Conservation (phyloP, 73 alveolate species). For the Paramecium pentaurelia region DNA sequence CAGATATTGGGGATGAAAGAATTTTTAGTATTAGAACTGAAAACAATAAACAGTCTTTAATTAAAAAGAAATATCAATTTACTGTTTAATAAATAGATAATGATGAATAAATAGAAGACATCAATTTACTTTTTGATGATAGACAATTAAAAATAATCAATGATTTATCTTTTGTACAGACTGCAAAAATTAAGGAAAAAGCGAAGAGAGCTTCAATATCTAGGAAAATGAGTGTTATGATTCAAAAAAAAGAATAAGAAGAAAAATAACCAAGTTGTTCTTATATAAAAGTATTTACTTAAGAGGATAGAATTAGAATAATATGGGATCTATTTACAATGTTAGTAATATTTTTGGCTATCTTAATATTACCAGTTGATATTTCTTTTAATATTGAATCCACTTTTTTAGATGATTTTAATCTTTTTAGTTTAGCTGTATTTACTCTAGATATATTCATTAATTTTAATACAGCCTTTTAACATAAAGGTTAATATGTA, state of each 20-base stretch:
- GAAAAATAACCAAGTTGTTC: not conserved
- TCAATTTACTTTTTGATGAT: not conserved
- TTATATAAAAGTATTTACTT: not conserved
- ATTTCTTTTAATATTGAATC: not conserved
- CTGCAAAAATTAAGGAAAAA: not conserved
- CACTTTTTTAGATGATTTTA: not conserved
- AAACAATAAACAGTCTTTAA: not conserved
- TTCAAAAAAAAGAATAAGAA: not conserved
- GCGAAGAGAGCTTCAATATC: not conserved
- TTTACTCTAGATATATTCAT: slow-evolving; percentile 66
- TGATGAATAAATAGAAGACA: not conserved
- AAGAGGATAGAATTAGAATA: not conserved
- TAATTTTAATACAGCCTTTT: slow-evolving; percentile 66
- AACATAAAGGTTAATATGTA: slow-evolving; percentile 65
- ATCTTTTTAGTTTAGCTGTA: slow-evolving; percentile 36
- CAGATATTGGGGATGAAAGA: not conserved
- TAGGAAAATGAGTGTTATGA: not conserved
- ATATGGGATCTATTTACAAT: slow-evolving; percentile 11
- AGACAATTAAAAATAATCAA: slow-evolving; percentile 11
- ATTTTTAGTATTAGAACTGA: not conserved
- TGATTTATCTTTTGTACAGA: not conserved
- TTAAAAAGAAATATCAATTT: not conserved
- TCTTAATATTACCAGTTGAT: not conserved
- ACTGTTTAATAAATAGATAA: not conserved
- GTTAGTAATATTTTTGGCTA: not conserved